phyloP scores from a whole-genome alignment of 2,329 filamentous ascomycete genomes.

The Alternaria arborescens region DNA sequence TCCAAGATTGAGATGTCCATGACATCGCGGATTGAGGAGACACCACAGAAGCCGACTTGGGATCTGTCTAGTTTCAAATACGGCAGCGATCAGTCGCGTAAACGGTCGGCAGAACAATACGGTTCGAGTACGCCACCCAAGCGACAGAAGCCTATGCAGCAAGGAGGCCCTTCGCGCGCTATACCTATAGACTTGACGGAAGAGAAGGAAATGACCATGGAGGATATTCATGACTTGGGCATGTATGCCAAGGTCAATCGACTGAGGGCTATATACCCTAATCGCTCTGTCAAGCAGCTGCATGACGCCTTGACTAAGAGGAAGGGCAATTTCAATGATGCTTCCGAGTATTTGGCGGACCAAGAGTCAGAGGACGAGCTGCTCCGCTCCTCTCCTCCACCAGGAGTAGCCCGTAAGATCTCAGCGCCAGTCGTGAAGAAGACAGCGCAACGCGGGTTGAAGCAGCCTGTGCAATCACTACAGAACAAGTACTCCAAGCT shows the following conservation, averaged over 20 bases:
- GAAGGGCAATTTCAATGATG: constrained; percentile 64
- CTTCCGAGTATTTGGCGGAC: constrained; percentile 44
- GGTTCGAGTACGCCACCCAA: constrained; percentile 32
- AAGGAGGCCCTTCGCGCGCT: constrained; percentile 46
- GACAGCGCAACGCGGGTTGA: constrained; percentile 64
- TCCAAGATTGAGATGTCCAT: constrained; percentile 59
- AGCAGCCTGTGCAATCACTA: constrained; percentile 64
- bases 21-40: constrained; percentile 43
- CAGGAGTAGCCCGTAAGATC: constrained; percentile 30
- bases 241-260: constrained; percentile 61
- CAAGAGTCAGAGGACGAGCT: constrained; percentile 49
- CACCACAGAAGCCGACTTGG: constrained; percentile 43
- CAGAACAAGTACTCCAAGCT: constrained; percentile 61
- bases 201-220: constrained; percentile 29
- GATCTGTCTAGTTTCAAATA: constrained; percentile 41
- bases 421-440: constrained; percentile 50
- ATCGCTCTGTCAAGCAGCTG: constrained; percentile 57
- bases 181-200: constrained; percentile 41
- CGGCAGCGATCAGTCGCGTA: constrained; percentile 31
- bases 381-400: constrained; percentile 34
- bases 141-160: constrained; percentile 35
- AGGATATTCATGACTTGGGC: constrained; percentile 55
- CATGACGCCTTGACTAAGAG: constrained; percentile 60
- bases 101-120: constrained; percentile 36
- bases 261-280: constrained; percentile 60